Base-by-base conservation (phyloP, 495 filamentous ascomycete species). In the Talaromyces borbonicus region DNA sequence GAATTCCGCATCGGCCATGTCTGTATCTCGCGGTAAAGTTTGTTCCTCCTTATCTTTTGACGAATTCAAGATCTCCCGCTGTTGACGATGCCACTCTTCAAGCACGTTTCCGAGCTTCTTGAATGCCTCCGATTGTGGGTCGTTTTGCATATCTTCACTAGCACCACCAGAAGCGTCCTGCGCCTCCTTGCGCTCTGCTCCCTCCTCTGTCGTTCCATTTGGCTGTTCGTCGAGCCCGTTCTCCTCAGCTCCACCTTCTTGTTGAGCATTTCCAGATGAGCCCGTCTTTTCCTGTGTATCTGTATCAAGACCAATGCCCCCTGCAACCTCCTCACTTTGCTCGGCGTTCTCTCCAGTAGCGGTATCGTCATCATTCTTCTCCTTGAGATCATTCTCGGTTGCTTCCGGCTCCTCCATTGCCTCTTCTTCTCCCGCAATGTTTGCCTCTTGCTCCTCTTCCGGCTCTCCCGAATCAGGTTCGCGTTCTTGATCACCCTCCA, bases 61-160 rank as follows among this genome's bases (percentile, higher is more conserved):
- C 8, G 84, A 72, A 44, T 84, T 73, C 51, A 76, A 66, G 46
- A 99, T 95, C 46, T 93, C 78, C 22, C 75, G 72, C 52, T 90
- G 85, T 51, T 80, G 81, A 31, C 83, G 78, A 60, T 96, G 87
- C 89, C 90, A 99, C 51, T 81, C 72, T 54, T 96, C 90, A n/a
- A 99, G 72, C 16, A 84, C 81, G 67, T 96, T 87, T 1, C 93
- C 93, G 46, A 99, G 74, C 49, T 92, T 90, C 66, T 90, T 87
- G 71, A 94, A 94, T 2, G 87, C 80, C 45, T 71, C 65, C 24
- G 67, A 55, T 33, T 73, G 65, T 51, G 66, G 67, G 42, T 83
- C 74, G 33, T 79, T 73, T 35, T 78, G 75, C 5, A 50, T 46
- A 36, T 69, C 67, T 27, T 71, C 61, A 8, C 57, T 65, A 37